phyloP scores from a whole-genome alignment of 2,329 filamentous ascomycete species.

The Penicillium sp. region DNA sequence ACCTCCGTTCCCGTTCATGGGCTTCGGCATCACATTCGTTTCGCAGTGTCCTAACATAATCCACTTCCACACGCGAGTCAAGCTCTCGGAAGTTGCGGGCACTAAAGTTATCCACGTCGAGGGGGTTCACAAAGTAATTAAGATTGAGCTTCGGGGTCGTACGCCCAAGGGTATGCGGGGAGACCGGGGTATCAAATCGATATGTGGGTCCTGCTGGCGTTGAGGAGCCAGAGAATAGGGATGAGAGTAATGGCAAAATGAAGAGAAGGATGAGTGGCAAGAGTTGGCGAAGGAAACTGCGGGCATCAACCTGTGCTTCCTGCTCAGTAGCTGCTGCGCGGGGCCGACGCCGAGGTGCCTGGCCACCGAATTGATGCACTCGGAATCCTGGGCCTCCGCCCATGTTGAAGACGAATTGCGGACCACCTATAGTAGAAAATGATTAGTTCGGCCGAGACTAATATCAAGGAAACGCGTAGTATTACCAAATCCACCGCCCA shows the following conservation, averaged over 20 bases:
- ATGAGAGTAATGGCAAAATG: constrained; percentile 77
- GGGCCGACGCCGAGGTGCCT: constrained; percentile 71
- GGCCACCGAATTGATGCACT: constrained; percentile 92
- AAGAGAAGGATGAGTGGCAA: constrained; percentile 89
- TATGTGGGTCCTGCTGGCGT: constrained; percentile 64
- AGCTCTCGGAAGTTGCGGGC: constrained; percentile 68
- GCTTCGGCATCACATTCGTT: constrained; percentile 74
- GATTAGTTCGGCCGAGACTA: background rate
- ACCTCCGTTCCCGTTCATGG: constrained; percentile 62
- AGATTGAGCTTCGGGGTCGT: constrained; percentile 69
- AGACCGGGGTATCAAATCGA: constrained; percentile 68
- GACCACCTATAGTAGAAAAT: constrained; percentile 53
- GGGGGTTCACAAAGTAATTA: constrained; percentile 81
- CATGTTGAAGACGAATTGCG: constrained; percentile 93
- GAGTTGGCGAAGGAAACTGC: constrained; percentile 65
- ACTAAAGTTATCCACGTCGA: constrained; percentile 70
- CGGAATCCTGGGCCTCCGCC: constrained; percentile 86
- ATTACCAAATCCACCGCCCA: constrained; percentile 62
- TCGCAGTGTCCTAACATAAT: constrained; percentile 66
- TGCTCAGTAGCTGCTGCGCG: constrained; percentile 59
- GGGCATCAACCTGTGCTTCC: constrained; percentile 52
- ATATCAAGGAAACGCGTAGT: background rate
- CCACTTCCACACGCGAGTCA: constrained; percentile 73
- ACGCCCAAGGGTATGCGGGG: constrained; percentile 73
- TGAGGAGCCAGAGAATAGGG: constrained; percentile 64